Conservation (phyloP, 2,329 filamentous ascomycete species). For the Xylariaceae sp. region DNA sequence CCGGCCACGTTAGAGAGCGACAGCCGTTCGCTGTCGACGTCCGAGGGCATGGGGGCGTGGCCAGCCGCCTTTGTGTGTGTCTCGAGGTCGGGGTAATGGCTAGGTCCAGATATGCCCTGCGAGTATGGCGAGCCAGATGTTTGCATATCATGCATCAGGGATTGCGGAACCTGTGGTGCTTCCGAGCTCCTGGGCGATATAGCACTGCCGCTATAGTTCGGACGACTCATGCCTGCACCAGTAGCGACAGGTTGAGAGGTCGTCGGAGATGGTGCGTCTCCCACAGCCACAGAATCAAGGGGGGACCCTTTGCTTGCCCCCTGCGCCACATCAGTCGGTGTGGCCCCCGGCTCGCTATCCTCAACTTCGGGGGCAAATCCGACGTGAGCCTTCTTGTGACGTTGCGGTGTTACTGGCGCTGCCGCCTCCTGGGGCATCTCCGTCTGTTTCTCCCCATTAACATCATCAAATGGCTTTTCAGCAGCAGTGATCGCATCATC, state of each 20-base stretch:
- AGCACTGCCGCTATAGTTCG: too few relatives aligned
- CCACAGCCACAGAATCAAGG: too few relatives aligned
- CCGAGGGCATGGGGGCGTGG: constrained; percentile 9
- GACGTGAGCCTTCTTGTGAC: constrained; percentile 39
- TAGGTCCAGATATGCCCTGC: constrained; percentile 6
- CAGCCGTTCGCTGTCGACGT: constrained; percentile 36
- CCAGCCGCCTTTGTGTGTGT: constrained; percentile 3
- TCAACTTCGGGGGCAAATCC: constrained; percentile 42
- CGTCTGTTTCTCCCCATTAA: not conserved
- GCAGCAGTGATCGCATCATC: not conserved
- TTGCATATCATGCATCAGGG: constrained; percentile 25
- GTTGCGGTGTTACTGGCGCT: constrained; percentile 5
- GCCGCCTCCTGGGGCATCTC: constrained; percentile 1
- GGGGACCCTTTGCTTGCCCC: too few relatives aligned
- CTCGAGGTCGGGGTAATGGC: constrained; percentile 13
- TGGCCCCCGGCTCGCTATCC: constrained; percentile 4
- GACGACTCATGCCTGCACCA: too few relatives aligned
- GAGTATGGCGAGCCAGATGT: constrained; percentile 30
- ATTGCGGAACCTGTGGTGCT: too few relatives aligned
- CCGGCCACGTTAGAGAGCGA: constrained; percentile 27
- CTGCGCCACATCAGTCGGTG: too few relatives aligned
- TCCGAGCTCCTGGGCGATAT: too few relatives aligned
- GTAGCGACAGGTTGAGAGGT: too few relatives aligned
- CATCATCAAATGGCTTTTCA: not conserved
- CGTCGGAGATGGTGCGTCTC: too few relatives aligned